phyloP scores from a whole-genome alignment of 2,329 filamentous ascomycete genomes.

The Cordyceps militaris region DNA sequence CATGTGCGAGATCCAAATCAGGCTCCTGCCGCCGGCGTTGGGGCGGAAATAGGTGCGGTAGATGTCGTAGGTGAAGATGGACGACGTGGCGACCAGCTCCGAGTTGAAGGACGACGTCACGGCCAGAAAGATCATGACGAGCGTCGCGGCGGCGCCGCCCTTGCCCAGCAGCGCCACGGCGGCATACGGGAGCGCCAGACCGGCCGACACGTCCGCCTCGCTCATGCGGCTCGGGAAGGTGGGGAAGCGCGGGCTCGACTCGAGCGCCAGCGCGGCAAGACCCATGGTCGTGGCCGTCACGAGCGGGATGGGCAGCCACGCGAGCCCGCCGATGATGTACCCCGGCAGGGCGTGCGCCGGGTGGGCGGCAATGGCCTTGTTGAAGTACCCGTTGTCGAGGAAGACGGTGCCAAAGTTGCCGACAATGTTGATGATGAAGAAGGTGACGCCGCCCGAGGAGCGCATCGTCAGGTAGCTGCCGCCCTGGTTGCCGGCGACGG shows the following conservation, averaged over 20 bases:
- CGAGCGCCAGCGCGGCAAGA: slow-evolving; percentile 70
- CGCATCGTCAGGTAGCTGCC: slow-evolving; percentile 86
- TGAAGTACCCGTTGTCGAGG: slow-evolving; percentile 83
- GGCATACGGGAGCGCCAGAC: slow-evolving; percentile 77
- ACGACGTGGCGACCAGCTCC: slow-evolving; percentile 80
- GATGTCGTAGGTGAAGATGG: slow-evolving; percentile 79
- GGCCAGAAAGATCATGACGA: slow-evolving; percentile 83
- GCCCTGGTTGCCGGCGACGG: slow-evolving; percentile 69
- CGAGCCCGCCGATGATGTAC: slow-evolving; percentile 78
- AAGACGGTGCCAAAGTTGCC: slow-evolving; percentile 83
- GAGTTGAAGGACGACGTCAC: slow-evolving; percentile 79
- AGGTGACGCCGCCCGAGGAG: slow-evolving; percentile 64
- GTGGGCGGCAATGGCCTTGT: slow-evolving; percentile 85
- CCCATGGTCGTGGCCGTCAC: slow-evolving; percentile 85
- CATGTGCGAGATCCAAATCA: slow-evolving; percentile 74
- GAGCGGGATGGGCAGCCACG: slow-evolving; percentile 93
- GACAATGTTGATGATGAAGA: slow-evolving; percentile 76
- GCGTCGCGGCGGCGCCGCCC: slow-evolving; percentile 69
- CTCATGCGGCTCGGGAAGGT: slow-evolving; percentile 67
- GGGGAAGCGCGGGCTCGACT: slow-evolving; percentile 64
- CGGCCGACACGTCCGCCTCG: slow-evolving; percentile 68
- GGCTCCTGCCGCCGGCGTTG: slow-evolving; percentile 60
- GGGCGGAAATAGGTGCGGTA: slow-evolving; percentile 86
- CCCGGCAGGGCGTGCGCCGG: slow-evolving; percentile 81
- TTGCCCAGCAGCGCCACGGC: slow-evolving; percentile 76